phyloP scores from a whole-genome alignment of 768 basidiomycete species.

The Suillus placidus region DNA sequence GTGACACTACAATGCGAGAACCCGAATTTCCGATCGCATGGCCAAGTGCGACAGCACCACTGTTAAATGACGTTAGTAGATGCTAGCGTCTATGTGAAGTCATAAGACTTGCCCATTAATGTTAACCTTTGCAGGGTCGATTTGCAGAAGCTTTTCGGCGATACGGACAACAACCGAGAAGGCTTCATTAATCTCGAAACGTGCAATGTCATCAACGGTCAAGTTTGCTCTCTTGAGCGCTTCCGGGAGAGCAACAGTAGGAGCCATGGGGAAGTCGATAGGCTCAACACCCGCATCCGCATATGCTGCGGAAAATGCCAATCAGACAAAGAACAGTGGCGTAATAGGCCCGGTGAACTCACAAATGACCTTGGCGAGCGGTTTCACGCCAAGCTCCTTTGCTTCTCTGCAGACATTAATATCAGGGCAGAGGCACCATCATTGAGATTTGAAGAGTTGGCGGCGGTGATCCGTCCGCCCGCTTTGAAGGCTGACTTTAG shows the following conservation, averaged over 20 bases:
- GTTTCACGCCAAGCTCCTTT: constrained; percentile 86
- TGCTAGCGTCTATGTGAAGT: constrained; percentile 14
- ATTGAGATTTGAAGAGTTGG: constrained; percentile 93
- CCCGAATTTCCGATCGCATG: constrained; percentile 98
- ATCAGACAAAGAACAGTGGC: background rate
- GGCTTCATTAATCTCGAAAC: constrained; percentile 97
- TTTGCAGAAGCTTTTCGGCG: constrained; percentile 82
- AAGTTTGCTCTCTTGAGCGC: constrained; percentile 89
- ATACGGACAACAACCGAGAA: constrained; percentile 94
- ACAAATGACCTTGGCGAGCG: constrained; percentile 95
- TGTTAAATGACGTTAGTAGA: constrained; percentile 37
- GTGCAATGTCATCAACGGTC: constrained; percentile 78
- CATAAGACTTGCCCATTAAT: constrained; percentile 67
- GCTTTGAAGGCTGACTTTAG: constrained; percentile 89
- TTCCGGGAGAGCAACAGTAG: constrained; percentile 85
- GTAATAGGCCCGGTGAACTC: constrained; percentile 35
- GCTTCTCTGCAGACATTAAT: constrained; percentile 92
- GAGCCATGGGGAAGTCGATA: constrained; percentile 95
- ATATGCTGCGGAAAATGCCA: constrained; percentile 59
- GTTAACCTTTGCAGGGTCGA: constrained; percentile 90
- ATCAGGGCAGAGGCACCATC: constrained; percentile 97
- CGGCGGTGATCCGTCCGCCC: constrained; percentile 90
- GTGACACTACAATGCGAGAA: constrained; percentile 89
- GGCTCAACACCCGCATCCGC: constrained; percentile 97
- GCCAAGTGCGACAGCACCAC: constrained; percentile 95